Conservation (phyloP, 331 rosid species). For the Rhamnella rubrinervis region DNA sequence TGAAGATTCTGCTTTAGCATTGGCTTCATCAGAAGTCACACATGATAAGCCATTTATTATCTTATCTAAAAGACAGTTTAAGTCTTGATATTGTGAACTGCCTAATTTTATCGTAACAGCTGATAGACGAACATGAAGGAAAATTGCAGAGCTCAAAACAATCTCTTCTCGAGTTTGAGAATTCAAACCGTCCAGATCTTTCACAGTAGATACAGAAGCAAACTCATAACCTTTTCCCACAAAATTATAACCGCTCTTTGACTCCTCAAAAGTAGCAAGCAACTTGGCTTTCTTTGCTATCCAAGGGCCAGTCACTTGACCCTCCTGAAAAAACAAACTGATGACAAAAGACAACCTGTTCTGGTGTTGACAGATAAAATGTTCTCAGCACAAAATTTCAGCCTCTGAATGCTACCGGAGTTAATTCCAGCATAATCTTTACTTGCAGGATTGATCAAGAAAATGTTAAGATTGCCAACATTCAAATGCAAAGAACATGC, state of each 20-base stretch:
- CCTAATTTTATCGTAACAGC: slow-evolving; percentile 44
- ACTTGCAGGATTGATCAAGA: slow-evolving; percentile 48
- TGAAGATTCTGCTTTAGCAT: slow-evolving; percentile 35
- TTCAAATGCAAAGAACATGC: slow-evolving; percentile 60
- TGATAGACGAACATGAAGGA: slow-evolving; percentile 47
- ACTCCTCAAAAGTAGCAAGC: slow-evolving; percentile 62
- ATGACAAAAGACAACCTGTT: slow-evolving; percentile 43
- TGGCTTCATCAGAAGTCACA: slow-evolving; percentile 36
- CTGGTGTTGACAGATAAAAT: slow-evolving; percentile 53
- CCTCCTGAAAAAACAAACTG: slow-evolving; percentile 75
- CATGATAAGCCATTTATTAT: slow-evolving; percentile 49
- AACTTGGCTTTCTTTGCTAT: slow-evolving; percentile 78
- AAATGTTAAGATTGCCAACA: slow-evolving; percentile 55
- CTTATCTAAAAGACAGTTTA: slow-evolving; percentile 54
- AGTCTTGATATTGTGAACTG: slow-evolving; percentile 50
- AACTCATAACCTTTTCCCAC: slow-evolving; percentile 63
- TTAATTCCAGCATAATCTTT: slow-evolving; percentile 28
- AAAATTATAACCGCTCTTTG: slow-evolving; percentile 55
- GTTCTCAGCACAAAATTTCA: slow-evolving; percentile 47
- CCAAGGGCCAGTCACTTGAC: slow-evolving; percentile 90
- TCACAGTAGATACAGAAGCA: slow-evolving; percentile 73
- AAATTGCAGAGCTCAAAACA: slow-evolving; percentile 72
- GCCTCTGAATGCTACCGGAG: slow-evolving; percentile 36
- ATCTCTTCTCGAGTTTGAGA: slow-evolving; percentile 78
- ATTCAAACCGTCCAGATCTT: slow-evolving; percentile 63